phyloP scores from a whole-genome alignment of 2,329 filamentous ascomycete genomes.

The Pseudogymnoascus destructans region DNA sequence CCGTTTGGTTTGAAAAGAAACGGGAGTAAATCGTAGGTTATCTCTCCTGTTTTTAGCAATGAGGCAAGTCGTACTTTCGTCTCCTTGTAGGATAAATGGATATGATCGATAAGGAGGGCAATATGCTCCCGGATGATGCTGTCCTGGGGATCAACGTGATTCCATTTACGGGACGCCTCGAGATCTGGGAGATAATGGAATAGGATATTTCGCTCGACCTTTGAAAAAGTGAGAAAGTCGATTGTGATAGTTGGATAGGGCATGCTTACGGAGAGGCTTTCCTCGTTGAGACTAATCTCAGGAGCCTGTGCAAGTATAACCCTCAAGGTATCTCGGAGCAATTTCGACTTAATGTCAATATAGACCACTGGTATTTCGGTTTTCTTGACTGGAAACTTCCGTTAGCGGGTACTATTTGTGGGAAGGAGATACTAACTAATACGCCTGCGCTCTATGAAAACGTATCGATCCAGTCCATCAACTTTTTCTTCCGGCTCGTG shows the following conservation, averaged over 20 bases:
- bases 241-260: neutral
- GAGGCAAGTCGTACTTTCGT: neutral
- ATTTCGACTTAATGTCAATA: constrained; percentile 12
- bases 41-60: constrained; percentile 2
- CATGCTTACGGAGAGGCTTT: constrained; percentile 9
- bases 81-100: neutral
- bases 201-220: constrained; percentile 14
- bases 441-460: constrained; percentile 14
- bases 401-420: neutral
- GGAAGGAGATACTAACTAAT: constrained; percentile 13
- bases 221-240: constrained; percentile 10
- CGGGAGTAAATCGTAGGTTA: constrained; percentile 9
- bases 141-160: neutral
- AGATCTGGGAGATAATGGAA: constrained; percentile 13
- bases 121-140: constrained; percentile 17
- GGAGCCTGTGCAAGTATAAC: constrained; percentile 6
- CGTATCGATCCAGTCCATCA: constrained; percentile 13
- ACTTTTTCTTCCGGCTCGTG: neutral
- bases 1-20: constrained; percentile 8
- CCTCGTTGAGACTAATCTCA: constrained; percentile 9
- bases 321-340: constrained; percentile 11
- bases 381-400: constrained; percentile 10
- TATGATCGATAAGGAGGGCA: constrained; percentile 3
- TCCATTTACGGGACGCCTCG: constrained; percentile 7
- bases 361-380: neutral